Evolutionary conservation across 2,329 filamentous ascomycete genomes (phyloP).

Genomic region (Ophiostoma piceae): DNA sequence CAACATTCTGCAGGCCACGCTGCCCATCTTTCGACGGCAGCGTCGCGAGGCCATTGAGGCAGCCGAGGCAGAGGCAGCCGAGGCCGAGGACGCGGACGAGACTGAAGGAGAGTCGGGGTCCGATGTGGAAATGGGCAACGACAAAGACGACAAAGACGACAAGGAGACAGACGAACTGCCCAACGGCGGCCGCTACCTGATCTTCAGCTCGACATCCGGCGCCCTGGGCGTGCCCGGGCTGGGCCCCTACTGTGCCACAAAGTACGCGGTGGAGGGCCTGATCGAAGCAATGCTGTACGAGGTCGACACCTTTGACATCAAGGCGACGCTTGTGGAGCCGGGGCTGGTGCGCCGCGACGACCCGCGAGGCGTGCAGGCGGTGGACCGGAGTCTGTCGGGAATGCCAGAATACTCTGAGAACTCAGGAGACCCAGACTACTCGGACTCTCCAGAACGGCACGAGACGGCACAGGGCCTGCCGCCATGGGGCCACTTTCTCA

Average conservation of each 20-base stretch:
- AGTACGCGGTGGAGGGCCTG: conserved; percentile 92
- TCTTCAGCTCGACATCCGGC: conserved; percentile 89
- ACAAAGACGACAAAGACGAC: not conserved
- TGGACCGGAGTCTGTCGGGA: too few relatives aligned
- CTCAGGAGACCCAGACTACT: too few relatives aligned
- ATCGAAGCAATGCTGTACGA: conserved; percentile 98
- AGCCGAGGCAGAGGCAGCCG: not conserved
- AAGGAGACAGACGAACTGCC: not conserved
- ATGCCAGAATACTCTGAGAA: too few relatives aligned
- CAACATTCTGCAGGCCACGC: conserved; percentile 82
- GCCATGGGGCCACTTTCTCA: conserved; percentile 85
- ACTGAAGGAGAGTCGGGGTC: not conserved
- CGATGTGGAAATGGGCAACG: not conserved
- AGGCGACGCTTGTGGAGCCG: conserved; percentile 87
- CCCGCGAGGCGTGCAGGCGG: not conserved
- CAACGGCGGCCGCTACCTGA: conserved; percentile 73
- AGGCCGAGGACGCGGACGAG: not conserved
- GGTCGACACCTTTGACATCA: conserved; percentile 84
- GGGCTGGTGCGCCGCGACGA: conserved; percentile 86
- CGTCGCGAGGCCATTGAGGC: not conserved
- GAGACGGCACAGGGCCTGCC: conserved; percentile 53
- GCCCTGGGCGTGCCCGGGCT: conserved; percentile 89
- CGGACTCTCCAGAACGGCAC: conserved; percentile 29
- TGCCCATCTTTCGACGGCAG: conserved; percentile 80
- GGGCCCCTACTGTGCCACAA: conserved; percentile 92